phyloP scores from a whole-genome alignment of 202 grass and related monocot species.

The Panicum virgatum region DNA sequence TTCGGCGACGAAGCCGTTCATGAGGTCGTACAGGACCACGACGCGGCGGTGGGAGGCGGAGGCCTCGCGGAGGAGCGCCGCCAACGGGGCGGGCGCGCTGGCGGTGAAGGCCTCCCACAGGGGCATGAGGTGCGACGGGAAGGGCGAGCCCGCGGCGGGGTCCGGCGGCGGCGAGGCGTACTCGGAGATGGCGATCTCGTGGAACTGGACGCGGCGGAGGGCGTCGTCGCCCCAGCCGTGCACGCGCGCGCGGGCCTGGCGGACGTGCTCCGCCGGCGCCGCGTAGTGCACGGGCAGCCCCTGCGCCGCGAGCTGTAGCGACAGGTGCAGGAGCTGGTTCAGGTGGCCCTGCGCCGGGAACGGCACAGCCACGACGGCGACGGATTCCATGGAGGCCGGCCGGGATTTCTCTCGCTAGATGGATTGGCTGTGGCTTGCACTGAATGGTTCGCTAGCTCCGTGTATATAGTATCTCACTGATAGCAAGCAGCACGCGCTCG shows the following conservation, averaged over 20 bases:
- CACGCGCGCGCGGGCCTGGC: constrained; percentile 43
- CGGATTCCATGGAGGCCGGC: background rate
- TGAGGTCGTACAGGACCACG: constrained; percentile 43
- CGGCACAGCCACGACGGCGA: constrained; percentile 57
- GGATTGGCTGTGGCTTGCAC: background rate
- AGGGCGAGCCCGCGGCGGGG: constrained; percentile 16
- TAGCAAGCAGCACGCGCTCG: too few species aligned
- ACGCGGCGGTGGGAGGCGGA: constrained; percentile 40
- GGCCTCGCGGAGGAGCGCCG: constrained; percentile 28
- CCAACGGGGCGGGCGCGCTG: background rate
- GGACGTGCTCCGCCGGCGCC: constrained; percentile 46
- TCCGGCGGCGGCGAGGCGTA: constrained; percentile 47
- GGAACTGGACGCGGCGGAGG: constrained; percentile 40
- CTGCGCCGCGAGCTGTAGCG: constrained; percentile 33
- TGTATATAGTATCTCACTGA: background rate
- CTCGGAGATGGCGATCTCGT: constrained; percentile 38
- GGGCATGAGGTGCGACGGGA: constrained; percentile 46
- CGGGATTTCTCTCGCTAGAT: background rate
- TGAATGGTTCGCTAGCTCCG: background rate
- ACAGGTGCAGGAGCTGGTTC: constrained; percentile 73
- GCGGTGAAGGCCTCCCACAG: constrained; percentile 15
- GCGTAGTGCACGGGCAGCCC: constrained; percentile 53
- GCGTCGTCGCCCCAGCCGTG: constrained; percentile 43
- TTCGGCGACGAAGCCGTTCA: constrained; percentile 35
- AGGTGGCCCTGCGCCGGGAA: constrained; percentile 69